These are phyloP conservation scores for Apophysomyces trapeziformis DNA, from an alignment of 371 early-diverging fungal species.

Conservation along the genomic window DNA sequence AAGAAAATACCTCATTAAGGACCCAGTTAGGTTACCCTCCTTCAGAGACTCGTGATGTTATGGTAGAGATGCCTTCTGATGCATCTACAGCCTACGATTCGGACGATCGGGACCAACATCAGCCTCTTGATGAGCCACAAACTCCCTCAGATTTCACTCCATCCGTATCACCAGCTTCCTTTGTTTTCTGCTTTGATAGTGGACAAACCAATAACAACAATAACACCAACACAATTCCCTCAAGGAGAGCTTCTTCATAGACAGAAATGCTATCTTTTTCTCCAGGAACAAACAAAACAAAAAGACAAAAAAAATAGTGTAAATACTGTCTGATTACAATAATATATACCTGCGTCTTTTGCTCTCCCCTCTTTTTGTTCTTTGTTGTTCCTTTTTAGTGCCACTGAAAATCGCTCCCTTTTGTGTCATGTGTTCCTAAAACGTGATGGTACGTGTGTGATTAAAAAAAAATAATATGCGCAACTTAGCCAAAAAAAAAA, in stretches of 20 bases:
- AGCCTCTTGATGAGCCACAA: neutral
- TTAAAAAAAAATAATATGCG: no score
- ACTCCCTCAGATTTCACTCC: neutral
- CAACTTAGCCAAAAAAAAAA: no score
- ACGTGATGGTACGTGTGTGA: no score
- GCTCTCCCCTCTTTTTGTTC: no score
- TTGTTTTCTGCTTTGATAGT: slow-evolving; percentile 3
- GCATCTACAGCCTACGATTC: slow-evolving; percentile 4
- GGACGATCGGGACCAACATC: slow-evolving; percentile 2
- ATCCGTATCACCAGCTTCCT: neutral
- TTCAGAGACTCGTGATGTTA: neutral
- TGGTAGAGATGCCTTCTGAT: neutral
- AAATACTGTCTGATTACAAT: neutral
- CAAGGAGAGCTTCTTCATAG: slow-evolving; percentile 3
- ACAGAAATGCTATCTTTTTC: neutral
- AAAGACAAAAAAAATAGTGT: neutral
- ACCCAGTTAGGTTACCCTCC: slow-evolving; percentile 16
- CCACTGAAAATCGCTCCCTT: no score
- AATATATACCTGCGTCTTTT: no score
- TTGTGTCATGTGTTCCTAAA: no score
- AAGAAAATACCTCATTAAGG: slow-evolving; percentile 24
- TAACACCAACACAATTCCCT: neutral
- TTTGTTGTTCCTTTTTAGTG: no score
- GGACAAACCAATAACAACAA: neutral
- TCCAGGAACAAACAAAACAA: neutral